Evolutionary conservation across 768 basidiomycete species (phyloP).

Genomic region (Tricholoma sp.): DNA sequence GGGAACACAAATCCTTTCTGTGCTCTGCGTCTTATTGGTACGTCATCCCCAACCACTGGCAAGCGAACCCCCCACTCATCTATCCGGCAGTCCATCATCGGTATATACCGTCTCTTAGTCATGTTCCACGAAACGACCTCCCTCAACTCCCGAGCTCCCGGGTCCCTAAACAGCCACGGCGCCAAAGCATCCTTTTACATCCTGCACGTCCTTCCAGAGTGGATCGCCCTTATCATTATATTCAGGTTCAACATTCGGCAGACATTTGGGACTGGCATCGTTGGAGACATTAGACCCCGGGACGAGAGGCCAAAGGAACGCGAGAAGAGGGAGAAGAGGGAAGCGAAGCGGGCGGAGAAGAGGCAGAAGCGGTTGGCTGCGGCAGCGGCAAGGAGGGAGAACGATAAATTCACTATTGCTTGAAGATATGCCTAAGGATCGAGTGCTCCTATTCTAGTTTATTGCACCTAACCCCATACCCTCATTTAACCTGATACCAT

Average conservation of each 20-base stretch:
- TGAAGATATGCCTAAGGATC: too few species aligned
- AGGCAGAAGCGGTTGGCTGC: neutral
- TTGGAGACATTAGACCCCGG: constrained; percentile 24
- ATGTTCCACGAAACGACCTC: constrained; percentile 32
- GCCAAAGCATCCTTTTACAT: constrained; percentile 40
- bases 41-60: constrained; percentile 12
- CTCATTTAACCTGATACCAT: too few species aligned
- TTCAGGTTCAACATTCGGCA: constrained; percentile 27
- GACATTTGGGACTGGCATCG: constrained; percentile 28
- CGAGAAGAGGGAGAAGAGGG: constrained; percentile 16
- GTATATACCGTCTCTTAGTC: constrained; percentile 35
- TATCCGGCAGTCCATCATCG: constrained; percentile 22
- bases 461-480: too few species aligned
- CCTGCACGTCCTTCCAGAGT: constrained; percentile 42
- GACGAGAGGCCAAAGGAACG: constrained; percentile 27
- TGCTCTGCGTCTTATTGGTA: constrained; percentile 27
- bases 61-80: neutral
- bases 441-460: too few species aligned
- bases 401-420: too few species aligned
- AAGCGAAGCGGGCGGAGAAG: constrained; percentile 14
- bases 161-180: constrained; percentile 26
- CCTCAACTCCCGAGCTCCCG: constrained; percentile 25
- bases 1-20: constrained; percentile 16
- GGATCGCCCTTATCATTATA: constrained; percentile 27
- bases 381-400: neutral